These are phyloP conservation scores for Raddia guianensis DNA, from an alignment of 176 grass and related monocot species.

Conservation along the genomic window DNA sequence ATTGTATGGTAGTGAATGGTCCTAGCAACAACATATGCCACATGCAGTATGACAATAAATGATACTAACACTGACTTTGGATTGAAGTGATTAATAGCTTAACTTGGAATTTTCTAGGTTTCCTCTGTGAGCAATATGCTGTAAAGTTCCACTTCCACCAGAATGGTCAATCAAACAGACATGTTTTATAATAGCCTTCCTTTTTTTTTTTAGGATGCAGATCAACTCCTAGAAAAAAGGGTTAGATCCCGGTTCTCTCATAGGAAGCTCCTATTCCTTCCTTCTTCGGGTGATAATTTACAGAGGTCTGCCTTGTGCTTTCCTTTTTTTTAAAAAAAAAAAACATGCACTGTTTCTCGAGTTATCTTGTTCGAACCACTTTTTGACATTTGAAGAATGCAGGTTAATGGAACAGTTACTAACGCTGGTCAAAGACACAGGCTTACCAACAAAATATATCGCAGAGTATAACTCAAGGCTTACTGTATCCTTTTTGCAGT, in stretches of 20 bases:
- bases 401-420: slow-evolving; percentile 85
- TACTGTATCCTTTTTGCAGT: slow-evolving; percentile 64
- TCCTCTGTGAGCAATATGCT: neutral
- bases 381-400: slow-evolving; percentile 39
- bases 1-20: neutral
- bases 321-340: slow-evolving; percentile 18
- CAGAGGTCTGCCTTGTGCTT: slow-evolving; percentile 48
- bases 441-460: slow-evolving; percentile 61
- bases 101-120: slow-evolving; percentile 19
- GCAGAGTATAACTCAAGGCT: slow-evolving; percentile 70
- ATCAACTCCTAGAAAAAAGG: slow-evolving; percentile 95
- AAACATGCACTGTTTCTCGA: slow-evolving; percentile 15
- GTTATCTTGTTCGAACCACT: slow-evolving; percentile 22
- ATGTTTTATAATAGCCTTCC: neutral
- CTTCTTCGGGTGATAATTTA: slow-evolving; percentile 66
- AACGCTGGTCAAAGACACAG: slow-evolving; percentile 51
- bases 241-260: slow-evolving; percentile 91
- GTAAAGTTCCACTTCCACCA: neutral
- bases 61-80: neutral
- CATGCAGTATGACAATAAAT: slow-evolving; percentile 27
- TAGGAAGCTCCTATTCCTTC: slow-evolving; percentile 85
- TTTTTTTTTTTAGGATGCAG: slow-evolving; percentile 69
- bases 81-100: slow-evolving; percentile 1
- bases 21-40: neutral
- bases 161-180: neutral